phyloP scores from a whole-genome alignment of 306 rosid species.

The Lathyrus sativus region DNA sequence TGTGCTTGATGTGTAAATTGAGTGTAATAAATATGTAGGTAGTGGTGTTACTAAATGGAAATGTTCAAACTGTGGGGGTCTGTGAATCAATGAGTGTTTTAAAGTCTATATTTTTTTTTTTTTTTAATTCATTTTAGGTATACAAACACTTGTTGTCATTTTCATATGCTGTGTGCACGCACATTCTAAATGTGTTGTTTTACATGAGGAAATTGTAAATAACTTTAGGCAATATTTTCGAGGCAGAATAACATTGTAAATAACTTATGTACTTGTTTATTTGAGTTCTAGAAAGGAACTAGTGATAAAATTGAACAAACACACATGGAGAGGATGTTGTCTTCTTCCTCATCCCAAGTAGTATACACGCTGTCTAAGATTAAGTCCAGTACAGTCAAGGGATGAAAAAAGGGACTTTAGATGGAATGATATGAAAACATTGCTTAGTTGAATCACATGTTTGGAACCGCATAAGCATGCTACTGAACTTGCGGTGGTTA shows the following conservation, averaged over 20 bases:
- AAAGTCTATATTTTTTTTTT: background rate
- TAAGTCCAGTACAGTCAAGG: background rate
- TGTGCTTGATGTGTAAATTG: constrained; percentile 8
- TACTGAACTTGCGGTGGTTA: background rate
- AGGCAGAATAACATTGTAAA: background rate
- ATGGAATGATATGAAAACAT: background rate
- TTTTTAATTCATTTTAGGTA: background rate
- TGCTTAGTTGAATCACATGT: background rate
- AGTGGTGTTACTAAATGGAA: constrained; percentile 3
- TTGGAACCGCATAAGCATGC: background rate
- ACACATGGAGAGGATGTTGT: background rate
- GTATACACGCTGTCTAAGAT: background rate
- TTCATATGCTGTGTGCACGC: background rate
- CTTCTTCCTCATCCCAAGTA: constrained; percentile 24
- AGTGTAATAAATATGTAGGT: background rate
- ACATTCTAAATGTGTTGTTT: background rate
- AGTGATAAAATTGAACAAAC: background rate
- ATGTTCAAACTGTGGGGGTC: background rate
- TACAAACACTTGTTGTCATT: background rate
- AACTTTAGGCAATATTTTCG: no score
- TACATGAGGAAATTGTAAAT: background rate
- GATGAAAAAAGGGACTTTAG: background rate
- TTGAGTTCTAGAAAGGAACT: background rate
- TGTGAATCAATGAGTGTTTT: background rate
- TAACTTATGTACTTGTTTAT: background rate